phyloP scores from a whole-genome alignment of 2,329 filamentous ascomycete species.

The Scorias spongiosa region DNA sequence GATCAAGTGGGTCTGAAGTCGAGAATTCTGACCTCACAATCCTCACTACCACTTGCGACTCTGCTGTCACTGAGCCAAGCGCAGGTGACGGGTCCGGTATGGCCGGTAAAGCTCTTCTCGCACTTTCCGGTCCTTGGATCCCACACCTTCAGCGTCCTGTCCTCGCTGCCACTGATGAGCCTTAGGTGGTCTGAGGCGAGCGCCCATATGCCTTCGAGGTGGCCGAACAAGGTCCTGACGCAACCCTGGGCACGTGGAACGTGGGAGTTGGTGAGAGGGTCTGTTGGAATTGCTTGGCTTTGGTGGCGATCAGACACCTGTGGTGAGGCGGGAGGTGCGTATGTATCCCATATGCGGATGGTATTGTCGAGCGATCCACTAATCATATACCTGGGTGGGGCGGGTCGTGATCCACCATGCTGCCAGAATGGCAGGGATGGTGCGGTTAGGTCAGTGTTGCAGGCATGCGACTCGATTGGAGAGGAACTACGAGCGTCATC shows the following conservation, averaged over 20 bases:
- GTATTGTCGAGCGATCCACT: constrained; percentile 85
- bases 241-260: constrained; percentile 37
- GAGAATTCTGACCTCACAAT: constrained; percentile 68
- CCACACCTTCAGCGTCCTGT: constrained; percentile 93
- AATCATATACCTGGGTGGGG: constrained; percentile 80
- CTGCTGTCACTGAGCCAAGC: constrained; percentile 79
- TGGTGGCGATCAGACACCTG: constrained; percentile 2
- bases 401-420: constrained; percentile 45
- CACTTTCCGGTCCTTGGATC: constrained; percentile 82
- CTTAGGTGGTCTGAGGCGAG: constrained; percentile 77
- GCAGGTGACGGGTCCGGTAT: constrained; percentile 82
- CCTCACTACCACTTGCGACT: constrained; percentile 84
- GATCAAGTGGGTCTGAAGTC: constrained; percentile 13
- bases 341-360: constrained; percentile 80
- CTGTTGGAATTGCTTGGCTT: constrained; percentile 11
- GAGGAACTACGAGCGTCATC: constrained; percentile 10
- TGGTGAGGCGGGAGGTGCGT: constrained; percentile 8
- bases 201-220: constrained; percentile 92
- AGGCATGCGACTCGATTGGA: constrained; percentile 2
- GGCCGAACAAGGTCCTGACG: constrained; percentile 86
- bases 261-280: constrained; percentile 20
- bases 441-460: constrained; percentile 1
- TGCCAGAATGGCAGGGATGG: constrained; percentile 38
- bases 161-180: constrained; percentile 78
- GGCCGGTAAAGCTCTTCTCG: constrained; percentile 82